Percentiles rank a stretch among this genome's conserved stretches.
phyloP scores from a whole-genome alignment of 2,329 filamentous ascomycete genomes.

The Chrysosporium keratinophilum region DNA sequence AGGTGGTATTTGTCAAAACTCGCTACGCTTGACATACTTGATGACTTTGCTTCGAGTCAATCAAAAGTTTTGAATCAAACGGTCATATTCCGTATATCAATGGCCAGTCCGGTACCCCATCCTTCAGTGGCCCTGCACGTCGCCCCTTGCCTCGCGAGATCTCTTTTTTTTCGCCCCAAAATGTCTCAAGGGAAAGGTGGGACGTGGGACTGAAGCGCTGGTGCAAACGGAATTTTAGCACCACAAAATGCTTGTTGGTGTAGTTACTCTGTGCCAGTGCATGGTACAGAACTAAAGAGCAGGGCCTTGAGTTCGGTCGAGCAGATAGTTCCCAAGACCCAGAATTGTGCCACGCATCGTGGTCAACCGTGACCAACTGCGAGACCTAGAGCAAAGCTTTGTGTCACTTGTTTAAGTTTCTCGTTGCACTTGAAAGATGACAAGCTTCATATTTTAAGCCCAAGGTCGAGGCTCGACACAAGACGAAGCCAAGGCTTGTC shows the following conservation, averaged over 20 bases:
- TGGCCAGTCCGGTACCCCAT: too few relatives aligned
- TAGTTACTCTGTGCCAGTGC: too few relatives aligned
- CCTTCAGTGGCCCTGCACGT: too few relatives aligned
- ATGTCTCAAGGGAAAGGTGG: neutral
- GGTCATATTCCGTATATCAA: too few relatives aligned
- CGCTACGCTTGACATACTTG: too few relatives aligned
- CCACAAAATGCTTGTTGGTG: neutral
- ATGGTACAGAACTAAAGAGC: neutral
- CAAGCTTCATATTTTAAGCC: conserved; percentile 23
- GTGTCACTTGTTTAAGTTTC: neutral
- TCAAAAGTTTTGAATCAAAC: too few relatives aligned
- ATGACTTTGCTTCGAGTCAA: too few relatives aligned
- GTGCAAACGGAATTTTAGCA: neutral
- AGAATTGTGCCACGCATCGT: neutral
- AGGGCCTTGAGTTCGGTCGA: neutral
- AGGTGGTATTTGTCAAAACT: too few relatives aligned
- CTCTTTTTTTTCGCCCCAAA: neutral
- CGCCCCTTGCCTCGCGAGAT: neutral
- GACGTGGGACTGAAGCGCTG: neutral
- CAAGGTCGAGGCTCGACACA: conserved; percentile 35
- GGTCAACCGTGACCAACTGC: neutral
- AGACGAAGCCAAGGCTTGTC: conserved; percentile 23
- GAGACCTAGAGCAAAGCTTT: neutral
- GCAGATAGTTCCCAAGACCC: neutral
- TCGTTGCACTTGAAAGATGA: neutral